Evolutionary conservation across 176 grass and related monocot species (phyloP), one percentile per base, ranked within the genome.

Genomic region (Oropetium thomaeum): DNA sequence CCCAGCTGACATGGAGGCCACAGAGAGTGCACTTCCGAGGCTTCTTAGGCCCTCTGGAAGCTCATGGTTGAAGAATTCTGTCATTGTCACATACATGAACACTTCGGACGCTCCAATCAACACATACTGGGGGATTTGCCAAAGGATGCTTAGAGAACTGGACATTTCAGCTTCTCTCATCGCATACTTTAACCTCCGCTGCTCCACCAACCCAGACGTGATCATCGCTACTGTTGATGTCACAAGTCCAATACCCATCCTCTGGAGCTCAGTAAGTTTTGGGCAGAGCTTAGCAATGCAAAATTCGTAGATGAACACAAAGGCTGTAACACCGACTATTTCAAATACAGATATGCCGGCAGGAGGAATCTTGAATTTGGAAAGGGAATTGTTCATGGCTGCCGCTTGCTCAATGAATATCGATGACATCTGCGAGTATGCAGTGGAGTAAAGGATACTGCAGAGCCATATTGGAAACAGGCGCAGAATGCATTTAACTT

Each of bases 41-140:
- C 88, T 94, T 27, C 75, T 78, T 16, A 94, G 44, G 12, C 85
- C 75, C 10, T 94, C 82, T 0, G 92, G 92, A 12, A 77, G 73
- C 82, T 94, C 75, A n/a, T 76, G 40, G 69, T 94, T 94, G 82
- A 94, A 94, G 74, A 94, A 90, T 31, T 94, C 88, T 33, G 87
- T 84, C 85, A 88, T 86, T 16, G 85, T 83, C 4, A 94, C 92
- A 26, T 94, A 94, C 75, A 87, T 94, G 83, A 88, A 94, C 51
- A 81, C 89, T 61, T 94, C 92, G 0, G 92, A 94, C 2, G 82
- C 88, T 2, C 92, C 92, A 30, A 94, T 73, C 27, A 94, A 49
- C 51, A 88, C 27, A 63, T 94, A 94, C 47, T 90, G 88, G 43
- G 92, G 92, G 22, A 90, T 79, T 47, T 94, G 92, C 85, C 92